Percentiles rank a stretch among this genome's conserved stretches.
phyloP scores from a whole-genome alignment of 2,329 filamentous ascomycete species.

The Pseudogymnoascus sp. region DNA sequence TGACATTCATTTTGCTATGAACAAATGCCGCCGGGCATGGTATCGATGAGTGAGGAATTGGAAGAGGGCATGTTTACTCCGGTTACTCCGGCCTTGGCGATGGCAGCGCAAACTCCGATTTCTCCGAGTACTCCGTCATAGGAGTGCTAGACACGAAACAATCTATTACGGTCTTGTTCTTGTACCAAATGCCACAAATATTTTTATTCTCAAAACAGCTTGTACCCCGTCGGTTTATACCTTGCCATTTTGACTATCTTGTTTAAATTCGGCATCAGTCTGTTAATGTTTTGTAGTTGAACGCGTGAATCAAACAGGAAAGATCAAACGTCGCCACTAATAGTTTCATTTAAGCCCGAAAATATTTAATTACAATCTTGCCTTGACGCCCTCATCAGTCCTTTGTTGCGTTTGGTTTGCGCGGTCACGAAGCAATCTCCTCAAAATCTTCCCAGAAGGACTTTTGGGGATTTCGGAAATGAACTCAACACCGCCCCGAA shows the following conservation, averaged over 20 bases:
- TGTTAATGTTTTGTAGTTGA: background rate
- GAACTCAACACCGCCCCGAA: background rate
- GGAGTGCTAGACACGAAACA: background rate
- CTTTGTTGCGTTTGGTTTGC: background rate
- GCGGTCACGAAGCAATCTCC: background rate
- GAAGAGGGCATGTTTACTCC: background rate
- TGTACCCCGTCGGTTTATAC: background rate
- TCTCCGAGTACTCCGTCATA: background rate
- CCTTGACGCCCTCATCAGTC: background rate
- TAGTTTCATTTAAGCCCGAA: background rate
- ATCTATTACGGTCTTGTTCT: background rate
- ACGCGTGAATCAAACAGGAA: background rate
- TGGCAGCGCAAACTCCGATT: background rate
- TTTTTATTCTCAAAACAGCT: background rate
- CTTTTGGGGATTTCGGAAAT: background rate
- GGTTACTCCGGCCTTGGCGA: background rate
- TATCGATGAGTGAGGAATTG: background rate
- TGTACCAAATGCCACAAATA: background rate
- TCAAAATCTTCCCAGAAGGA: conserved; percentile 9
- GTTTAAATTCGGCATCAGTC: background rate
- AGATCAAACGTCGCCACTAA: background rate
- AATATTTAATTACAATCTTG: background rate
- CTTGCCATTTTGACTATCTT: background rate
- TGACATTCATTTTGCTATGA: background rate
- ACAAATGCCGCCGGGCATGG: background rate